A percentile compares a stretch with the other conserved stretches of the same genome.
Evolutionary conservation across 2,329 filamentous ascomycete genomes (phyloP).

Genomic region (Lachnellula suecica): DNA sequence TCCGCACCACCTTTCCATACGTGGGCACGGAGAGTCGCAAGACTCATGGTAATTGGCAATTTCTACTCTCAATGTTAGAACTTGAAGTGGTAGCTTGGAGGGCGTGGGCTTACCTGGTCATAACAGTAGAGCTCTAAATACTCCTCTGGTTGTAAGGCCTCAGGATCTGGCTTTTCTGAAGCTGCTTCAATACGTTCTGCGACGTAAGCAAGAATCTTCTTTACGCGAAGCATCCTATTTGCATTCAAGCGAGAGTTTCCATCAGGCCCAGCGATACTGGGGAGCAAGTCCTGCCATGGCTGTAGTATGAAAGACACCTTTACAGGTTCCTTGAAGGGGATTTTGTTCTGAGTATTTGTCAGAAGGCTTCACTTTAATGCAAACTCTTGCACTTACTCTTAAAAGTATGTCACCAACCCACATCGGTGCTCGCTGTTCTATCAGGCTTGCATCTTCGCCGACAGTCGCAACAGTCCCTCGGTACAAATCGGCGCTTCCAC

Average conservation of each 20-base stretch:
- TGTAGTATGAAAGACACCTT: conserved; percentile 95
- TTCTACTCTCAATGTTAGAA: conserved; percentile 26
- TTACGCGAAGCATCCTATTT: conserved; percentile 92
- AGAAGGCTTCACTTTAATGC: conserved; percentile 1
- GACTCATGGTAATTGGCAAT: conserved; percentile 80
- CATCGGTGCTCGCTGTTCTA: conserved; percentile 84
- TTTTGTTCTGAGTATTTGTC: conserved; percentile 61
- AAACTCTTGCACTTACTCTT: conserved; percentile 52
- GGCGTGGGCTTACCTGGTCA: conserved; percentile 64
- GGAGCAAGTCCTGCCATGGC: conserved; percentile 74
- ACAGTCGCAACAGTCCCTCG: conserved; percentile 81
- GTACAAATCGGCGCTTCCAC: conserved; percentile 81
- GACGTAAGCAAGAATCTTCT: conserved; percentile 91
- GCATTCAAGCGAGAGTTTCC: conserved; percentile 90
- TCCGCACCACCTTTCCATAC: conserved; percentile 96
- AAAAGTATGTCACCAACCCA: conserved; percentile 91
- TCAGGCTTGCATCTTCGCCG: conserved; percentile 73
- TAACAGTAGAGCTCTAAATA: conserved; percentile 96
- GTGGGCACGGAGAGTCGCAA: conserved; percentile 89
- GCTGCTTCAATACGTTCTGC: conserved; percentile 83
- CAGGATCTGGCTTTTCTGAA: conserved; percentile 56
- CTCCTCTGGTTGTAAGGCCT: conserved; percentile 76
- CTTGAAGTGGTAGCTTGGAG: neutral
- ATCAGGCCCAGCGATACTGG: conserved; percentile 71
- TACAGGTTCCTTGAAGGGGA: conserved; percentile 84